Conservation (phyloP, 192 early-diverging fungal genomes). For the Coemansia sp. region DNA sequence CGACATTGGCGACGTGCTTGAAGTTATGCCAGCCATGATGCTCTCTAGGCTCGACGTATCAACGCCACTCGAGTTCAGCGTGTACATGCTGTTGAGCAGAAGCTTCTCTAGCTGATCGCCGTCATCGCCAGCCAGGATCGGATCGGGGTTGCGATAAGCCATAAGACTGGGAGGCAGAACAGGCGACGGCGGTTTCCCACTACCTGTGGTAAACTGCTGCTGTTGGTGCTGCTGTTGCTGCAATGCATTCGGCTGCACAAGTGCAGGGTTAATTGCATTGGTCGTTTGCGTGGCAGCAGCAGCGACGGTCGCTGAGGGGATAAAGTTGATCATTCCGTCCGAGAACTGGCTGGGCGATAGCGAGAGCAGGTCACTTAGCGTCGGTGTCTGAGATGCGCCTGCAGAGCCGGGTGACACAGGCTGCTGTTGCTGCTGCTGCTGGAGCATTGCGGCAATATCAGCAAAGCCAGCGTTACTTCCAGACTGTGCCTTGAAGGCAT, state of each 20-base stretch:
- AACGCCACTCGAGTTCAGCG: conserved; percentile 1
- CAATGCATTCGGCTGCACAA: conserved; percentile 2
- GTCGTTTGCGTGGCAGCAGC: neutral
- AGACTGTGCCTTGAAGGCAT: conserved; percentile 28
- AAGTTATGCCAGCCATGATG: neutral
- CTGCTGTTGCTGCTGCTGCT: conserved; percentile 6
- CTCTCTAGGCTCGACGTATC: neutral
- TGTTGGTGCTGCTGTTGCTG: neutral
- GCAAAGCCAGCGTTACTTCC: conserved; percentile 13
- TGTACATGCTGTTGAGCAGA: conserved; percentile 42
- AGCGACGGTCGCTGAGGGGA: conserved; percentile 8
- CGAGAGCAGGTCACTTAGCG: conserved; percentile 37
- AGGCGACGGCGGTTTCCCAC: neutral
- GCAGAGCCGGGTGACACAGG: no score
- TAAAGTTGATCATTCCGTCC: conserved; percentile 29
- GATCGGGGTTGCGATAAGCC: conserved; percentile 53
- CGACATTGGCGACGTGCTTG: neutral
- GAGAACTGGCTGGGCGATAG: conserved; percentile 24
- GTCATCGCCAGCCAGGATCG: conserved; percentile 25
- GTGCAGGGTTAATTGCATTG: conserved; percentile 2
- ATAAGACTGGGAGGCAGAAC: conserved; percentile 35
- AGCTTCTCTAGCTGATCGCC: conserved; percentile 49
- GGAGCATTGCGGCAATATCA: conserved; percentile 29
- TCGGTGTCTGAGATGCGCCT: conserved; percentile 13
- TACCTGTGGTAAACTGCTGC: neutral